Evolutionary conservation across 345 rosid genomes (phyloP), one percentile per base, ranked within the genome.

Genomic region (Acer campestre): DNA sequence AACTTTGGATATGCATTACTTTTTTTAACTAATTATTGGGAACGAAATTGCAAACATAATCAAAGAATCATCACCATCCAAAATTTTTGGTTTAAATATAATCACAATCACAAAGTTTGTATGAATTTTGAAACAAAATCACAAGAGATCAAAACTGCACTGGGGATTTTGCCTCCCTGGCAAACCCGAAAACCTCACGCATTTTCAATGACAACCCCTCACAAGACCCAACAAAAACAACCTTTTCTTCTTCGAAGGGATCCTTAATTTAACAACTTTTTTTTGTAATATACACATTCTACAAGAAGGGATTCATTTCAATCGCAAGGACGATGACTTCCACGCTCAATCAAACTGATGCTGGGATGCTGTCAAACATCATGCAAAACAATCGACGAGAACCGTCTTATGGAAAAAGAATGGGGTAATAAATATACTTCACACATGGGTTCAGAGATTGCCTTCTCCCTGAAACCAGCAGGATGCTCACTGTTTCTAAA

Each of bases 71-170:
- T 70, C 76, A 84, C 78, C 80, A 76, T 65, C 75, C 84, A 82
- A 82, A 82, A 74, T 81, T 77, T 70, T 73, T 31, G 64, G 73
- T 71, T 70, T 80, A 81, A 75, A 74, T 78, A 82, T 66, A 70
- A 77, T 65, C 81, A 81, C 84, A 80, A 81, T 73, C 75, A 71
- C 35, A 14, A 61, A 55, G 61, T 62, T 67, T 20, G 76, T 70
- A 48, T 63, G 40, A 42, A 73, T 76, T 48, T 27, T 77, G 61
- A 75, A 40, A 46, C 53, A 61, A 20, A 70, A 77, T 67, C 75
- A 82, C 70, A 71, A 70, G 46, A 27, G 86, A 88, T 73, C 93
- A 91, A 91, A 91, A 89, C 85, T 88, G 92, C 84, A 31, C 85
- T 79, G 73, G 70, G 79, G 79, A 83, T 76, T 83, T 59, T 59